These are phyloP conservation scores for Pulicaria dysenterica DNA, from an alignment of 129 eudicot species.

Conservation along the genomic window DNA sequence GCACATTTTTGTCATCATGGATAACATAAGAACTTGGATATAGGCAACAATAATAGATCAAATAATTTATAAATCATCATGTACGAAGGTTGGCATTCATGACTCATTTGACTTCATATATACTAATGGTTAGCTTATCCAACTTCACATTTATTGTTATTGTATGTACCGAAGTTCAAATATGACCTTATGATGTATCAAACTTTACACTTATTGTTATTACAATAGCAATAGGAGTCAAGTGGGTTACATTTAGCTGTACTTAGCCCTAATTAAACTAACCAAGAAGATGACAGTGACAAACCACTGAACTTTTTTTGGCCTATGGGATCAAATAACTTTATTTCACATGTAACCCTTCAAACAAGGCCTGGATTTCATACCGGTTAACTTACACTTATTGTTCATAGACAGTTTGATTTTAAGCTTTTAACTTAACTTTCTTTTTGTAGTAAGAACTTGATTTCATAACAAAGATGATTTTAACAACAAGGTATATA, in stretches of 20 bases:
- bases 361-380: background rate
- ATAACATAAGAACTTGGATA: slow-evolving; percentile 11
- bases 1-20: slow-evolving; percentile 19
- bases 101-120: background rate
- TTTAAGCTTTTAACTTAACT: too few relatives aligned
- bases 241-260: too few relatives aligned
- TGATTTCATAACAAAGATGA: too few relatives aligned
- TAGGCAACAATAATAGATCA: background rate
- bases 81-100: slow-evolving; percentile 2
- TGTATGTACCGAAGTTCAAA: too few relatives aligned
- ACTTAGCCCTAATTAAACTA: background rate
- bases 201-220: too few relatives aligned
- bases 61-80: background rate
- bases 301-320: background rate
- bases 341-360: background rate
- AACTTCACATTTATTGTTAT: too few relatives aligned
- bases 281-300: slow-evolving; percentile 5
- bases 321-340: background rate
- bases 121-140: too few relatives aligned
- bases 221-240: too few relatives aligned
- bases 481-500: background rate
- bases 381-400: too few relatives aligned
- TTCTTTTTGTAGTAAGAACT: too few relatives aligned
- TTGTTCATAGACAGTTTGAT: too few relatives aligned
- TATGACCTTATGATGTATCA: too few relatives aligned